phyloP scores from a whole-genome alignment of 768 basidiomycete species.

The Dentipellis fragilis region DNA sequence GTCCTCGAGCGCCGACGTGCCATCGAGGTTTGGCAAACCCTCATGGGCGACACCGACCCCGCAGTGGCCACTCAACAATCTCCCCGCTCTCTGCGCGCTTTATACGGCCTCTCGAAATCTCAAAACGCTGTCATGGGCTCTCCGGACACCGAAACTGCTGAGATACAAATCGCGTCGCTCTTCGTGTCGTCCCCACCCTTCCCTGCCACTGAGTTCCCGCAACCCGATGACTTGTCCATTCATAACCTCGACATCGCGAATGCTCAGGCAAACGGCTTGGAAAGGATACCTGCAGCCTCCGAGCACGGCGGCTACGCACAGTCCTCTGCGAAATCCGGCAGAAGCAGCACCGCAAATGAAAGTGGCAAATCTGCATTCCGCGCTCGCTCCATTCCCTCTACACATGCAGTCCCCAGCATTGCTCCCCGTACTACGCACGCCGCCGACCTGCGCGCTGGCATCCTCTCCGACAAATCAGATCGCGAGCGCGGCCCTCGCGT shows the following conservation, averaged over 20 bases:
- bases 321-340: slow-evolving; percentile 30
- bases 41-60: slow-evolving; percentile 65
- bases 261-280: slow-evolving; percentile 27
- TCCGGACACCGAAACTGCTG: slow-evolving; percentile 54
- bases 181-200: slow-evolving; percentile 82
- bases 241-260: slow-evolving; percentile 29
- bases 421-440: slow-evolving; percentile 69
- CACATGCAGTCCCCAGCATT: slow-evolving; percentile 55
- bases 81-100: slow-evolving; percentile 61
- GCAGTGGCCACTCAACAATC: slow-evolving; percentile 40
- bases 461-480: slow-evolving; percentile 32
- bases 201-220: slow-evolving; percentile 53
- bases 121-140: slow-evolving; percentile 73
- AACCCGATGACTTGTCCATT: slow-evolving; percentile 26
- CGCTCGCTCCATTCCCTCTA: slow-evolving; percentile 58
- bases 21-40: slow-evolving; percentile 68
- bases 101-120: slow-evolving; percentile 43
- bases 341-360: slow-evolving; percentile 28
- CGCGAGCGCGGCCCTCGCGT: slow-evolving; percentile 33
- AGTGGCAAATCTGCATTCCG: slow-evolving; percentile 42
- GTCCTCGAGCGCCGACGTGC: slow-evolving; percentile 77
- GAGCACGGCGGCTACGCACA: slow-evolving; percentile 21
- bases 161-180: slow-evolving; percentile 67
- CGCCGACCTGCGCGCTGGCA: slow-evolving; percentile 61
- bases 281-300: slow-evolving; percentile 22